Percentiles rank a stretch among this genome's conserved stretches.
These are phyloP conservation scores for Takashimella tepidaria DNA, from an alignment of 1,284 basidiomycete genomes.

Conservation along the genomic window DNA sequence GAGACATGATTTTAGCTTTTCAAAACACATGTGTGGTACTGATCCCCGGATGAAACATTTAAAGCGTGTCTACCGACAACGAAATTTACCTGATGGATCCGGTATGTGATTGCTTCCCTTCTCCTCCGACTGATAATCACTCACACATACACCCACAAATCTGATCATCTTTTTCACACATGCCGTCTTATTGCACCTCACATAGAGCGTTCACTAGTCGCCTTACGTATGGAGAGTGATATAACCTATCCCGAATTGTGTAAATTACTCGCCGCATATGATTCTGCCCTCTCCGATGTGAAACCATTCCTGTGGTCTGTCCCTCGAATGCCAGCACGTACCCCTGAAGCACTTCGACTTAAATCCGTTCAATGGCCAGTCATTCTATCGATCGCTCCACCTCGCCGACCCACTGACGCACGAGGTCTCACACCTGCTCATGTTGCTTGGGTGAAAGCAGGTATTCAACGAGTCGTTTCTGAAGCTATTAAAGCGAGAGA, in stretches of 20 bases:
- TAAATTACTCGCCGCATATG: neutral
- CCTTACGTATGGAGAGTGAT: constrained; percentile 29
- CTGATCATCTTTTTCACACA: no score
- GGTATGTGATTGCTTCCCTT: no score
- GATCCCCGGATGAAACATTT: constrained; percentile 64
- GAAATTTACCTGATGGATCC: neutral
- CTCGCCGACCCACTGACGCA: constrained; percentile 54
- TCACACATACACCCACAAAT: no score
- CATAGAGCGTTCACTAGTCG: constrained; percentile 20
- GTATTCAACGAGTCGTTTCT: constrained; percentile 55
- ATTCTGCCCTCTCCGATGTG: neutral
- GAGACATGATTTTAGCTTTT: constrained; percentile 27
- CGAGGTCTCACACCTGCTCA: constrained; percentile 59
- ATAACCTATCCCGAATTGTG: constrained; percentile 3
- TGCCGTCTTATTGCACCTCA: no score
- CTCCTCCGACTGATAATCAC: no score
- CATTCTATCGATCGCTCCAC: constrained; percentile 63
- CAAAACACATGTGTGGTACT: constrained; percentile 49
- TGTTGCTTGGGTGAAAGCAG: constrained; percentile 67
- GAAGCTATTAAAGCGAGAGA: constrained; percentile 53
- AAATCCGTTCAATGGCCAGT: constrained; percentile 79
- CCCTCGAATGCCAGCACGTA: constrained; percentile 67
- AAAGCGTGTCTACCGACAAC: constrained; percentile 57
- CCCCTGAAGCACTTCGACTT: constrained; percentile 58
- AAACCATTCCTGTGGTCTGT: constrained; percentile 59